Percentiles rank a stretch among this genome's conserved stretches.
phyloP scores from a whole-genome alignment of 2,329 filamentous ascomycete genomes.

The Beauveria varroae region DNA sequence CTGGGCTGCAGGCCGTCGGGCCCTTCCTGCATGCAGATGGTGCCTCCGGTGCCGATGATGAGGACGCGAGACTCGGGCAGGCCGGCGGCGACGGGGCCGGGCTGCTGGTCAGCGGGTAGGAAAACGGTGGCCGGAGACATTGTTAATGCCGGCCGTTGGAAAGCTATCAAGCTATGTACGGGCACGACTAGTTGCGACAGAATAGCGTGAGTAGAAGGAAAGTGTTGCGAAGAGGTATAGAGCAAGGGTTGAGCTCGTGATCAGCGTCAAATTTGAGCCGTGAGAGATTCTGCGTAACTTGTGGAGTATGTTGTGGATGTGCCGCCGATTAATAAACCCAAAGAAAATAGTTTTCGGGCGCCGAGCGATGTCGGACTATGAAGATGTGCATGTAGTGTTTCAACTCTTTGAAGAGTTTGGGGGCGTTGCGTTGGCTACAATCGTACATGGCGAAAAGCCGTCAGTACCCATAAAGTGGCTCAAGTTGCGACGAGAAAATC shows the following conservation, averaged over 20 bases:
- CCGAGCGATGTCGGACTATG: constrained; percentile 11
- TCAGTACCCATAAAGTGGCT: constrained; percentile 5
- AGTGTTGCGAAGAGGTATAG: background rate
- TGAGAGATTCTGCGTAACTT: background rate
- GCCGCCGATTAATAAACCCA: background rate
- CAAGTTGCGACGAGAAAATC: constrained; percentile 2
- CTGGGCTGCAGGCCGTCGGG: constrained; percentile 74
- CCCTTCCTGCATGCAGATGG: constrained; percentile 85
- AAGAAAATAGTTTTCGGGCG: background rate
- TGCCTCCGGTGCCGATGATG: constrained; percentile 84
- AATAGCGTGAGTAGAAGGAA: background rate
- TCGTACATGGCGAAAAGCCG: background rate
- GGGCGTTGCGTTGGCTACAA: background rate
- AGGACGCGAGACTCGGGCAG: constrained; percentile 73
- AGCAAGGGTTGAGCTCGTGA: background rate
- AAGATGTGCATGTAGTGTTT: constrained; percentile 1
- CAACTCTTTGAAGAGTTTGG: background rate
- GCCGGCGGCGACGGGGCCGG: constrained; percentile 17
- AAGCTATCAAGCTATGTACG: background rate
- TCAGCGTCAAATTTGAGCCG: background rate
- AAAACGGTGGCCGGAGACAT: constrained; percentile 16
- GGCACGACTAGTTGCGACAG: background rate
- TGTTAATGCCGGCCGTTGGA: background rate
- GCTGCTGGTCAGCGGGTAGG: constrained; percentile 5
- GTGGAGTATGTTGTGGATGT: background rate